phyloP scores from a whole-genome alignment of 2,329 filamentous ascomycete species.

The Cercospora janseana region DNA sequence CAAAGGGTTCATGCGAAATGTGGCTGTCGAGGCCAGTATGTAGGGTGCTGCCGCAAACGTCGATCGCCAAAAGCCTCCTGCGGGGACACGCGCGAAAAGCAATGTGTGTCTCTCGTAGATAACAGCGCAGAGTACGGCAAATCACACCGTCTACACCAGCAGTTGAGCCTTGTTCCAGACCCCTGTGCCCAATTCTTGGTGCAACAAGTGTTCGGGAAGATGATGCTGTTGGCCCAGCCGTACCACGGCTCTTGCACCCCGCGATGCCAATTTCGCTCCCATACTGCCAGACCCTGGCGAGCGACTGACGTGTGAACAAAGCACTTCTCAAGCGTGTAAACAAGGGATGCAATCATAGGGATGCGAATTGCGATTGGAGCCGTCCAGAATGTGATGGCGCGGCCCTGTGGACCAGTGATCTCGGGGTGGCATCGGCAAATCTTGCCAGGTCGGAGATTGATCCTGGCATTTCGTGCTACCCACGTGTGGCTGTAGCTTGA shows the following conservation, averaged over 20 bases:
- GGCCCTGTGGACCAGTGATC: constrained; percentile 7
- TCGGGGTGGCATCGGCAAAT: constrained; percentile 1
- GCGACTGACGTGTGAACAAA: background rate
- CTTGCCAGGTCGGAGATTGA: background rate
- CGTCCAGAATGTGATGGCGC: background rate
- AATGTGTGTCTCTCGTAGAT: background rate
- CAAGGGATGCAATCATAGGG: background rate
- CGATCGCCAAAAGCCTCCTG: background rate
- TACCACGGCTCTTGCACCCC: constrained; percentile 1
- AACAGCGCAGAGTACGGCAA: background rate
- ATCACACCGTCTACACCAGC: background rate
- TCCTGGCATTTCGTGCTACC: background rate
- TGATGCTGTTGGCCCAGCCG: constrained; percentile 1
- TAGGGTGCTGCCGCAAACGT: constrained; percentile 1
- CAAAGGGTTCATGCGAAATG: background rate
- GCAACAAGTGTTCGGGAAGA: background rate
- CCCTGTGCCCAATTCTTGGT: constrained; percentile 7
- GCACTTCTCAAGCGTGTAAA: background rate
- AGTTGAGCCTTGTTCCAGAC: constrained; percentile 9
- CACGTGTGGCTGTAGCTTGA: background rate
- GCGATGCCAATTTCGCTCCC: constrained; percentile 5
- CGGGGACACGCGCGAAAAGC: background rate
- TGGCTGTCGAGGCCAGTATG: background rate
- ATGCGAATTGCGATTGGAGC: background rate
- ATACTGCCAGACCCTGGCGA: constrained; percentile 5